Conservation (phyloP, 2,329 filamentous ascomycete genomes). For the Thermomyces lanuginosus region DNA sequence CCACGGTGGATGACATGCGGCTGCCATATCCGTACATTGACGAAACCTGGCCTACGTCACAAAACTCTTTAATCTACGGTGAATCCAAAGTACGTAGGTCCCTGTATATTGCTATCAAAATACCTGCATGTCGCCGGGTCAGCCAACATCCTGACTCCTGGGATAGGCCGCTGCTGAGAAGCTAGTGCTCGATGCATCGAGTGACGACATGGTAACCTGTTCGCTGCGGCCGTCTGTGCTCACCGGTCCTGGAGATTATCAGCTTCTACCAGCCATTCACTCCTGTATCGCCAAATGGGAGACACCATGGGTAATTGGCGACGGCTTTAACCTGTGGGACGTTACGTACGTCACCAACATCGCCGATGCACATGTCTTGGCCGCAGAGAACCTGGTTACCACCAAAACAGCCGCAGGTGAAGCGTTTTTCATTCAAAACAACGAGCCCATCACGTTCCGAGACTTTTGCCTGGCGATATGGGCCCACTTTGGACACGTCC, state of each 20-base stretch:
- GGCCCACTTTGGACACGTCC: constrained; percentile 34
- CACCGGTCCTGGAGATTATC: constrained; percentile 28
- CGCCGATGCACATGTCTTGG: constrained; percentile 30
- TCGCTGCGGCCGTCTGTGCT: constrained; percentile 29
- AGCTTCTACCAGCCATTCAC: constrained; percentile 27
- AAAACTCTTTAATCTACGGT: constrained; percentile 26
- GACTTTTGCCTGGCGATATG: constrained; percentile 30
- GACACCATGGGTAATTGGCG: constrained; percentile 26
- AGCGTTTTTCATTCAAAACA: constrained; percentile 32
- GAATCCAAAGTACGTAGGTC: constrained; percentile 23
- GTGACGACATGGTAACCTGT: constrained; percentile 20
- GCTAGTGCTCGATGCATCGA: constrained; percentile 24
- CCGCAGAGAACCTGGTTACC: constrained; percentile 26
- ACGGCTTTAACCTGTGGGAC: constrained; percentile 29
- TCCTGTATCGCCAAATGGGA: constrained; percentile 29
- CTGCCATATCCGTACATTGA: constrained; percentile 22
- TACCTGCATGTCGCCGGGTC: too few relatives aligned
- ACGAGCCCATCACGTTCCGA: constrained; percentile 30
- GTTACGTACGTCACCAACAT: constrained; percentile 29
- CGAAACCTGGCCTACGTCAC: constrained; percentile 24
- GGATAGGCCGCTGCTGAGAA: constrained; percentile 26
- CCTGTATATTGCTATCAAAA: too few relatives aligned
- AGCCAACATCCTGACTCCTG: too few relatives aligned
- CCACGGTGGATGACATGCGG: constrained; percentile 35
- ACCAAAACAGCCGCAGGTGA: constrained; percentile 27